A percentile compares a stretch with the other conserved stretches of the same genome.
These are phyloP conservation scores for Lumnitzera racemosa DNA, from an alignment of 345 rosid species.

Conservation along the genomic window DNA sequence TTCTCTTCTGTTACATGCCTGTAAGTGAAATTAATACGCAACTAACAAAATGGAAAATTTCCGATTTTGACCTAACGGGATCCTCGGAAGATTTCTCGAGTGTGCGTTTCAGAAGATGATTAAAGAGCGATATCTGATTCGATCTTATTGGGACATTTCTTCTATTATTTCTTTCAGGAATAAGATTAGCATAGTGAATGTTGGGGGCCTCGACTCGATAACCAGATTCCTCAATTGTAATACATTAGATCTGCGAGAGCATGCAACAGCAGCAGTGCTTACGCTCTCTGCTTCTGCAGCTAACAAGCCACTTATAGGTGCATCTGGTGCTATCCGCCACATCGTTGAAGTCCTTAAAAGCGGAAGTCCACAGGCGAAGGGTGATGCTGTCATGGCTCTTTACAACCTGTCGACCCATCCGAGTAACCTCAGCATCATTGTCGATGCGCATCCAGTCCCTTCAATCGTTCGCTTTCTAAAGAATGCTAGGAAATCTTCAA, in stretches of 20 bases:
- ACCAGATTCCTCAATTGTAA: conserved; percentile 56
- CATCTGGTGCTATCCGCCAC: conserved; percentile 55
- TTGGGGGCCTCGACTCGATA: conserved; percentile 66
- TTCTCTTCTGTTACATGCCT: too few species aligned
- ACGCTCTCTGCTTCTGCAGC: conserved; percentile 71
- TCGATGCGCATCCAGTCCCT: conserved; percentile 51
- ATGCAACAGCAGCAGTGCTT: conserved; percentile 66
- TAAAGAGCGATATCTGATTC: too few species aligned
- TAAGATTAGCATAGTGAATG: conserved; percentile 60
- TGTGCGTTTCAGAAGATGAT: too few species aligned
- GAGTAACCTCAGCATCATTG: conserved; percentile 31
- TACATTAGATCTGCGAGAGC: conserved; percentile 41
- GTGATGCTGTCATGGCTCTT: conserved; percentile 69
- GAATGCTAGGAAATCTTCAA: conserved; percentile 70
- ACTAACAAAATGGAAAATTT: too few species aligned
- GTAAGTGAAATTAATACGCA: too few species aligned
- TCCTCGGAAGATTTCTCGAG: too few species aligned
- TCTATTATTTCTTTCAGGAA: conserved; percentile 30
- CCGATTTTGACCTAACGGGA: too few species aligned
- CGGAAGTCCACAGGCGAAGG: conserved; percentile 71
- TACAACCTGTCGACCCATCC: conserved; percentile 56
- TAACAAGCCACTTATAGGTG: conserved; percentile 51
- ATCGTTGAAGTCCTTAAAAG: conserved; percentile 63
- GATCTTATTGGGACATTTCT: too few species aligned
- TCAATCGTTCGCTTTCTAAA: conserved; percentile 63